Percentiles rank a stretch among this genome's conserved stretches.
Conservation (phyloP, 768 basidiomycete species). For the Lactifluus piperatus region DNA sequence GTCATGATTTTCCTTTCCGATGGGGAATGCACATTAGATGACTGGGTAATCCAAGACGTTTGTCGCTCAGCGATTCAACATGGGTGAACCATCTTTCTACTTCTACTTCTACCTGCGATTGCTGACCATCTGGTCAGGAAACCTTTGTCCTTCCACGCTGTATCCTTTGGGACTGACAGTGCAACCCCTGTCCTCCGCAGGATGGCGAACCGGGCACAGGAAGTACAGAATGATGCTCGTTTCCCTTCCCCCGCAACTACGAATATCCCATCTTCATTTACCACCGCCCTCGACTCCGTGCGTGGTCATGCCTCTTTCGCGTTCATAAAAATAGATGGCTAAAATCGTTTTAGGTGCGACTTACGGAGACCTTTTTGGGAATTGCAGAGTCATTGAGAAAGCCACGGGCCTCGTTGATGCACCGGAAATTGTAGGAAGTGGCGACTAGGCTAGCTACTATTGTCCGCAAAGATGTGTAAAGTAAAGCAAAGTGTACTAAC, state of each 20-base stretch:
- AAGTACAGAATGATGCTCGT: constrained; percentile 38
- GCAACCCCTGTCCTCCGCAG: constrained; percentile 28
- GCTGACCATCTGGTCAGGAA: not conserved
- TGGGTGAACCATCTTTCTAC: constrained; percentile 32
- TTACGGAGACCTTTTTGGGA: constrained; percentile 32
- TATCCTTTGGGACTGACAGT: constrained; percentile 34
- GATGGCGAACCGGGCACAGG: constrained; percentile 47
- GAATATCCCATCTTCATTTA: constrained; percentile 28
- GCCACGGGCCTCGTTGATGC: constrained; percentile 43
- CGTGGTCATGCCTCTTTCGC: constrained; percentile 9
- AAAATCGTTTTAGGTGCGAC: constrained; percentile 34
- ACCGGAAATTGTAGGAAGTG: no score
- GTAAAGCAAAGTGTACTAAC: no score
- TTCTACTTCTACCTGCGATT: no score
- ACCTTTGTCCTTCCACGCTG: constrained; percentile 36
- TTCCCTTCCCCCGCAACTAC: no score
- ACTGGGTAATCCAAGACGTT: constrained; percentile 32
- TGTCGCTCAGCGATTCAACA: constrained; percentile 34
- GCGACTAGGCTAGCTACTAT: no score
- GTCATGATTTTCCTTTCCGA: constrained; percentile 52
- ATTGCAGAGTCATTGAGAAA: constrained; percentile 41
- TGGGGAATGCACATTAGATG: constrained; percentile 37
- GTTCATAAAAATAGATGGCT: not conserved
- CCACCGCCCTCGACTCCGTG: constrained; percentile 44
- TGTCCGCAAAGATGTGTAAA: no score